phyloP scores from a whole-genome alignment of 352 stramenopile genomes.

The Globisporangium acanthophoron region DNA sequence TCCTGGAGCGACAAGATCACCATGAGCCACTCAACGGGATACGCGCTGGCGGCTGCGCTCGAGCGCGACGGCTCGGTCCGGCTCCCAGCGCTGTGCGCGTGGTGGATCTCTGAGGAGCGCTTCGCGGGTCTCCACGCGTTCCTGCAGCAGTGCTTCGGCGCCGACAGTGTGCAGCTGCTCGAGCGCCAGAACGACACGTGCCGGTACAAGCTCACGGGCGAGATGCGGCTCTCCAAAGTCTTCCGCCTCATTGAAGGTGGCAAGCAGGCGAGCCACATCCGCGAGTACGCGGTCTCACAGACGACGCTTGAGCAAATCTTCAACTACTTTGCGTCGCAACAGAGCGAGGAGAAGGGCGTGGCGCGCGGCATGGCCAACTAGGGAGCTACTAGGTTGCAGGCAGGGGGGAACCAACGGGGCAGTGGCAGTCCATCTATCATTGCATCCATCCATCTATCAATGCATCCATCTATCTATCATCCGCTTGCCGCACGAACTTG shows the following conservation, averaged over 20 bases:
- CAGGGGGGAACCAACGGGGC: not conserved
- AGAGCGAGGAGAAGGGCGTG: conserved; percentile 59
- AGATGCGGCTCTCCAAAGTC: conserved; percentile 4
- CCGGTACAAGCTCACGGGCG: conserved; percentile 56
- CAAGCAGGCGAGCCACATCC: conserved; percentile 4
- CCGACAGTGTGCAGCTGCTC: conserved; percentile 36
- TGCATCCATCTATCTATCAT: not conserved
- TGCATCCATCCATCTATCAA: not conserved
- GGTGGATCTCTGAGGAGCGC: conserved; percentile 59
- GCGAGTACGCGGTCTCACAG: conserved; percentile 85
- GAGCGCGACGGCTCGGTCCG: conserved; percentile 43
- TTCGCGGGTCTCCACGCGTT: conserved; percentile 40
- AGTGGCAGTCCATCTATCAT: not conserved
- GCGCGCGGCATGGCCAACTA: conserved; percentile 26
- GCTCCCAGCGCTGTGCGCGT: conserved; percentile 39
- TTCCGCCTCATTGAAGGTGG: conserved; percentile 2
- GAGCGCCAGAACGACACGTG: conserved; percentile 71
- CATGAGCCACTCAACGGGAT: conserved; percentile 53
- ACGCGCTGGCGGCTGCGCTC: conserved; percentile 45
- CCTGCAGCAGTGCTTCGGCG: conserved; percentile 37
- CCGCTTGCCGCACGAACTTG: no score
- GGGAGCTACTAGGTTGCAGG: no score
- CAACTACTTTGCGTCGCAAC: conserved; percentile 84
- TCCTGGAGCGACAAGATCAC: conserved; percentile 43
- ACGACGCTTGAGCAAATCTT: conserved; percentile 93